A percentile compares a stretch with the other conserved stretches of the same genome.
Evolutionary conservation across 192 early-diverging fungal species (phyloP).

Genomic region (Oehlia diaphana): DNA sequence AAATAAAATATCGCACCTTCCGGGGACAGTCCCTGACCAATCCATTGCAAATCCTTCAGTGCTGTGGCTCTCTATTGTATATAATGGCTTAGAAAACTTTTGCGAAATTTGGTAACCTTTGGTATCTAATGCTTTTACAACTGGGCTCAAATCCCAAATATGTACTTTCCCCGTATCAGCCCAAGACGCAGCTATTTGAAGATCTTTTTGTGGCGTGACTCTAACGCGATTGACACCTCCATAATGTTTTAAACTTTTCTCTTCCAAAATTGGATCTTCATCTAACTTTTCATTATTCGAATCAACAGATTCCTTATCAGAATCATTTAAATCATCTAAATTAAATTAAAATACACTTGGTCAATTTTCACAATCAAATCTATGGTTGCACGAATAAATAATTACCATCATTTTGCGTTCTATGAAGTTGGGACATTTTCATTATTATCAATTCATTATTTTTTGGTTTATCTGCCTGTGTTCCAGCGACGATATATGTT

Average conservation of each 20-base stretch:
- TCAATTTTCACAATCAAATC: background rate
- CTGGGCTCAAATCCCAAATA: conserved; percentile 83
- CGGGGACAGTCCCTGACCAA: conserved; percentile 75
- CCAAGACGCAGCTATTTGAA: conserved; percentile 88
- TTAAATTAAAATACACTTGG: background rate
- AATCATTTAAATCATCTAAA: background rate
- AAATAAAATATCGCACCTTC: conserved; percentile 35
- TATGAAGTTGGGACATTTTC: conserved; percentile 92
- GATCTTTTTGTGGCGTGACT: conserved; percentile 74
- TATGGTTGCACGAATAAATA: conserved; percentile 12
- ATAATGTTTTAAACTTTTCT: conserved; percentile 75
- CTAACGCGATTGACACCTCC: conserved; percentile 94
- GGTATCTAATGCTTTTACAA: conserved; percentile 75
- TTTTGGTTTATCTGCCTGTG: conserved; percentile 78
- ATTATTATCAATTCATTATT: conserved; percentile 93
- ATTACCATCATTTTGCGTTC: conserved; percentile 80
- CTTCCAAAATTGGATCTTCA: conserved; percentile 92
- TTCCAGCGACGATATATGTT: conserved; percentile 90
- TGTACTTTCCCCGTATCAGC: conserved; percentile 94
- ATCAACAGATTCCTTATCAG: conserved; percentile 62
- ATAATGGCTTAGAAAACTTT: conserved; percentile 68
- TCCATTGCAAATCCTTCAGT: conserved; percentile 95
- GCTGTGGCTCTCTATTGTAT: conserved; percentile 81
- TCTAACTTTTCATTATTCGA: conserved; percentile 85
- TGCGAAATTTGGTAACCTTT: conserved; percentile 70